Conservation (phyloP, 1,284 basidiomycete species). For the Heterobasidion parviporum region DNA sequence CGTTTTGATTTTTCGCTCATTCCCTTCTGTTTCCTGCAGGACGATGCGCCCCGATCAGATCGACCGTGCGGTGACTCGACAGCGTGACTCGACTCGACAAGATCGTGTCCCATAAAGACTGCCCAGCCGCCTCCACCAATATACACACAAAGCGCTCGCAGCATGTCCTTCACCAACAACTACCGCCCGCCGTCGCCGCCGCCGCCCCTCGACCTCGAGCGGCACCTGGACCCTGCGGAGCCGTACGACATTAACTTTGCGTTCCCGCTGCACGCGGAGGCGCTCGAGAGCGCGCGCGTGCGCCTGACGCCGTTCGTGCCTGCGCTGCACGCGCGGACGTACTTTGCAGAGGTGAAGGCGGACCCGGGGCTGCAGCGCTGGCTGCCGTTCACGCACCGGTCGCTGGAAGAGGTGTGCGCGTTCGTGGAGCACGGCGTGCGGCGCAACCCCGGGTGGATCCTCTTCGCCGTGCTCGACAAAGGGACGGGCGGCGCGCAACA, state of each 20-base stretch:
- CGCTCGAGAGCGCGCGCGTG: conserved; percentile 28
- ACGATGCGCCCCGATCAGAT: too few relatives aligned
- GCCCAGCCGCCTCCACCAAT: too few relatives aligned
- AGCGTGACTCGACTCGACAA: too few relatives aligned
- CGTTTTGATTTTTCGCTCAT: too few relatives aligned
- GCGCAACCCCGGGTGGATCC: conserved; percentile 7
- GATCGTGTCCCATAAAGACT: too few relatives aligned
- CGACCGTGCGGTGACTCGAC: too few relatives aligned
- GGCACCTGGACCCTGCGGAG: neutral
- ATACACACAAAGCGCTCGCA: too few relatives aligned
- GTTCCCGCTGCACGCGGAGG: conserved; percentile 16
- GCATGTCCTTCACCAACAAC: conserved; percentile 4
- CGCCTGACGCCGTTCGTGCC: conserved; percentile 32
- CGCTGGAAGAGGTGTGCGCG: conserved; percentile 9
- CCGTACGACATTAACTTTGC: conserved; percentile 24
- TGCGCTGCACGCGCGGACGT: conserved; percentile 21
- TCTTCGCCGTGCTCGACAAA: conserved; percentile 34
- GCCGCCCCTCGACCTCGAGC: neutral
- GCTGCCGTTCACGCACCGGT: conserved; percentile 8
- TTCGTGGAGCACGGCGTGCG: conserved; percentile 10
- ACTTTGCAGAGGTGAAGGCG: conserved; percentile 14
- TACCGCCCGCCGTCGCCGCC: neutral
- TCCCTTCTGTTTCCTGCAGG: too few relatives aligned
- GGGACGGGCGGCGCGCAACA: conserved; percentile 16
- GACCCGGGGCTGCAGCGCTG: conserved; percentile 12